Evolutionary conservation across 1,284 basidiomycete species (phyloP), one percentile per base, ranked within the genome.

Genomic region (Ceratobasidium sp.): DNA sequence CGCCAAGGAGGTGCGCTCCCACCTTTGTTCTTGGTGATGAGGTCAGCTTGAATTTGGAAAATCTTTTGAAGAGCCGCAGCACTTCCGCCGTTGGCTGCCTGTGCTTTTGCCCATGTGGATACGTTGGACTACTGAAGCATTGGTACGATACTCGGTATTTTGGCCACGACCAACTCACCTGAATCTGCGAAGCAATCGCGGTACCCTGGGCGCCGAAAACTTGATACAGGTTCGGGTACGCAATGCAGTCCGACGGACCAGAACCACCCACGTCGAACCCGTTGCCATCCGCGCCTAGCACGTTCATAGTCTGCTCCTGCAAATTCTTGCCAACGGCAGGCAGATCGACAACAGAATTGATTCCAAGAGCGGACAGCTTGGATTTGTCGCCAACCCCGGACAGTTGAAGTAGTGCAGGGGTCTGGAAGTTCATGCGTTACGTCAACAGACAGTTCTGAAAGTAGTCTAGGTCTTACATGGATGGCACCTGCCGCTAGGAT

Each of bases 11-110:
- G n/a, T 27, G 27, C 34, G 49, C 53, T 8, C 69, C 34, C 34
- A 84, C 84, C 84, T 64, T 84, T 84, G n/a, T 82, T 78, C 75
- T 86, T 83, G 74, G 84, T 83, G 69, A 87, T 86, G 22, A 84
- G 74, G 66, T 82, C 79, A 0, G 85, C 84, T 76, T 87, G 85
- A 16, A 85, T 78, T 43, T 82, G 74, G 77, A 81, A 85, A 19
- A 86, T 84, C 51, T 81, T 79, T 75, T 83, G 76, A 41, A 87
- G 77, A 29, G 86, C 85, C 14, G 78, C 76, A n/a, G 82, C 81
- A 24, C 80, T 83, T 19, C 84, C 76, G 0, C 81, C 85, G 0
- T 81, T 81, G 0, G 72, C 77, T 0, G 84, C 83, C 77, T 86
- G 85, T 14, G 81, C 81, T 6, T 81, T 74, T 0, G 86, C 85